phyloP scores from a whole-genome alignment of 768 basidiomycete genomes.

The Calocera viscosa region DNA sequence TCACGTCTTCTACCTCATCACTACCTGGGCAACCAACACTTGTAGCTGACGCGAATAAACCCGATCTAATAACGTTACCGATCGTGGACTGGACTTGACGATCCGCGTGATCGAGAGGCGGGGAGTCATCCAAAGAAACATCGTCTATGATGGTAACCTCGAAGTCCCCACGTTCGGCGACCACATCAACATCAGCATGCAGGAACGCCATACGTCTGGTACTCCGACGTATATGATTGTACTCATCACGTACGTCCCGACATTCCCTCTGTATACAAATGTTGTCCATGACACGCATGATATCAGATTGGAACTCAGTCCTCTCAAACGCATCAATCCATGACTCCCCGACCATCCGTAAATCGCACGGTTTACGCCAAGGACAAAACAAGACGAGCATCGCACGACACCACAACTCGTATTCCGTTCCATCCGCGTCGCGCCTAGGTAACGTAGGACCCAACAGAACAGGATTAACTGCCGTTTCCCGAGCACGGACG shows the following conservation, averaged over 20 bases:
- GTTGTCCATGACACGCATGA: conserved; percentile 26
- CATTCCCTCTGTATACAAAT: conserved; percentile 36
- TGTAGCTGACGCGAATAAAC: too few species aligned
- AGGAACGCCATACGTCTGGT: neutral
- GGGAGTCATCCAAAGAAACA: too few species aligned
- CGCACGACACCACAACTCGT: conserved; percentile 24
- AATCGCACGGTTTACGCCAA: conserved; percentile 26
- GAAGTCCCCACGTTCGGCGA: too few species aligned
- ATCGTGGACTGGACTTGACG: too few species aligned
- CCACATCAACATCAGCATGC: neutral
- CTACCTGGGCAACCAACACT: too few species aligned
- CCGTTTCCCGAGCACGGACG: conserved; percentile 11
- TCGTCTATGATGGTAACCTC: too few species aligned
- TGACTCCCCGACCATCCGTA: conserved; percentile 16
- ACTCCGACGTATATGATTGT: conserved; percentile 3
- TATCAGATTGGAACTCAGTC: neutral
- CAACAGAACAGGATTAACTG: conserved; percentile 26
- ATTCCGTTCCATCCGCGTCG: conserved; percentile 17
- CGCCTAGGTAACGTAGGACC: conserved; percentile 28
- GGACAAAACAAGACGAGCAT: conserved; percentile 38
- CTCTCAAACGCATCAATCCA: conserved; percentile 29
- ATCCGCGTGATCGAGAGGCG: too few species aligned
- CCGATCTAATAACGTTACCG: too few species aligned
- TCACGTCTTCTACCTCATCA: too few species aligned
- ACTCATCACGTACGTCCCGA: conserved; percentile 26